Evolutionary conservation across 805 yeast species (phyloP), one percentile per base, ranked within the genome.

Genomic region (Dipodascopsis uninucleata): DNA sequence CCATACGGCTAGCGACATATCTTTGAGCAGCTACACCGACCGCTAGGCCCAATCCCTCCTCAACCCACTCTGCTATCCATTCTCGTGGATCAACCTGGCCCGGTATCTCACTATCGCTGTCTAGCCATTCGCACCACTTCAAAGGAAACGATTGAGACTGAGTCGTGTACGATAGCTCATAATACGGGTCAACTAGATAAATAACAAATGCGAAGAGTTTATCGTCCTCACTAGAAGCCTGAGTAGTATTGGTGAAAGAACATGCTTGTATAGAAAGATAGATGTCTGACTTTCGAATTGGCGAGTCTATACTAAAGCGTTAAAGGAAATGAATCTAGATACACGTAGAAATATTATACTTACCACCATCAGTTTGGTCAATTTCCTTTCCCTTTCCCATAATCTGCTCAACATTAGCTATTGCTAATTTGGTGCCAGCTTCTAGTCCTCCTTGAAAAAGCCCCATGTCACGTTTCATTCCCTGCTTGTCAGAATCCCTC

Each of bases 71-170:
- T 33, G 72, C 70, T 10, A 85, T 84, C 94, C 93, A 85, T 47
- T 81, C 86, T 33, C 82, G 70, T n/a, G 90, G 89, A 29, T 34
- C 53, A 10, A 48, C 51, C 31, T 47, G 52, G 7, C 52, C 49
- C 2, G 52, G 41, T 20, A 47, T 47, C 6, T 42, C 40, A 22
- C 48, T 49, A 29, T 52, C 58, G 25, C 58, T 76, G 49, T 77
- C 81, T n/a, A 90, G 72, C 98, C 98, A 93, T n/a, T 77, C 70
- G 7, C 88, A 82, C 98, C 98, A 93, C 61, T 78, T 81, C 36
- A 77, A 62, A 8, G 98, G 97, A 71, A 87, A 83, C 5, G 95
- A 79, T 65, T 93, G 98, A 0, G 97, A 85, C 56, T 82, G 80
- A 39, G 86, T 81, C 23, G 78, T 73, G 35, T 86, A 75, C 5